Evolutionary conservation across 164 flowering plant genomes (phyloP).

Genomic region (Piper longum): DNA sequence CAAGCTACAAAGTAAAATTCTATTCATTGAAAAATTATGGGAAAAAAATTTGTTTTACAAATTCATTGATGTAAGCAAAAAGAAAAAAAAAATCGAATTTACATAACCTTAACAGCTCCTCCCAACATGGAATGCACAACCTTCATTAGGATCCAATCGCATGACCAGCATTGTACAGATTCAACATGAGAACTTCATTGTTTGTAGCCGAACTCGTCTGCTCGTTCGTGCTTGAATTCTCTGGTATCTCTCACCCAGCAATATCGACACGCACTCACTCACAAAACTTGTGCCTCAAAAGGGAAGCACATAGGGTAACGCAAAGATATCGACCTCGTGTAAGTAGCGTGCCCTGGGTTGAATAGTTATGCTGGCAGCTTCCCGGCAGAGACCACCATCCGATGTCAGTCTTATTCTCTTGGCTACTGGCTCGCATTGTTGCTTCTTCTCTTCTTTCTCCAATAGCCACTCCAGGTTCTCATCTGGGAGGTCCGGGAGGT

Average conservation of each 20-base stretch:
- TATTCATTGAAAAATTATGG: too few relatives aligned
- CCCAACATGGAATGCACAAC: not conserved
- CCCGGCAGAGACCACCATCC: not conserved
- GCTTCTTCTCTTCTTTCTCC: not conserved
- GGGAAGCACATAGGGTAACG: conserved; percentile 46
- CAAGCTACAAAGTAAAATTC: too few relatives aligned
- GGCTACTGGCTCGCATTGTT: not conserved
- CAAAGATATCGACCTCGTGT: conserved; percentile 30
- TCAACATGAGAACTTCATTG: not conserved
- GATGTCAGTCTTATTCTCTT: conserved; percentile 1
- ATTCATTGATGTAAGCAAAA: too few relatives aligned
- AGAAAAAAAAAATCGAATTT: too few relatives aligned
- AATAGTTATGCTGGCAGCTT: conserved; percentile 3
- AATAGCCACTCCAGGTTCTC: conserved; percentile 12
- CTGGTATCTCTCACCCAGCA: not conserved
- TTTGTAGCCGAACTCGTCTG: not conserved
- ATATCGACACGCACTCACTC: too few relatives aligned
- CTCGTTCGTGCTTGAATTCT: not conserved
- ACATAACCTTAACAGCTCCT: not conserved
- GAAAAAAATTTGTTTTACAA: too few relatives aligned
- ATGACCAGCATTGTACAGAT: not conserved
- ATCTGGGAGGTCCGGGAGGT: not conserved
- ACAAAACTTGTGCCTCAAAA: conserved; percentile 11
- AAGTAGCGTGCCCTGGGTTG: conserved; percentile 26
- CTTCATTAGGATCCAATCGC: not conserved